Conservation (phyloP, 2,329 filamentous ascomycete genomes). For the Fusarium sp. region DNA sequence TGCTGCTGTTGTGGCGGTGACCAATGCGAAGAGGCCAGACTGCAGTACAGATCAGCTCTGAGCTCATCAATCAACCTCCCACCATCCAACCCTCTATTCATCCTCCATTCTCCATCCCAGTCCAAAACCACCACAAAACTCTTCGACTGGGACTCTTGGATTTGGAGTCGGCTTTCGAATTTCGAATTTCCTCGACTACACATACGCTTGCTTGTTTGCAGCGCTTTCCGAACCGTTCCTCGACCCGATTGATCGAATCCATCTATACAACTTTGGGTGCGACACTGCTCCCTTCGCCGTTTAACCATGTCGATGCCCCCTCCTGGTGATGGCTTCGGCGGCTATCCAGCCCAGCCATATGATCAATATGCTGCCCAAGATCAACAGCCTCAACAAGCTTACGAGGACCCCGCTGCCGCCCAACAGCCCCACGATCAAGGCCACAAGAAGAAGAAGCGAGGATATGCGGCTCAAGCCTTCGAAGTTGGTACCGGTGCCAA, state of each 20-base stretch:
- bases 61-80: slow-evolving; percentile 45
- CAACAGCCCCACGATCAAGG: slow-evolving; percentile 52
- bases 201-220: slow-evolving; percentile 24
- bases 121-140: slow-evolving; percentile 27
- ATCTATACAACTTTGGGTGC: slow-evolving; percentile 39
- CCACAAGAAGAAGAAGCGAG: slow-evolving; percentile 88
- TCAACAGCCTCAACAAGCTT: slow-evolving; percentile 58
- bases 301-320: slow-evolving; percentile 69
- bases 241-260: slow-evolving; percentile 33
- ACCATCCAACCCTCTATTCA: slow-evolving; percentile 16
- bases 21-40: slow-evolving; percentile 49
- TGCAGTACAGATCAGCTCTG: slow-evolving; percentile 40
- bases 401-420: slow-evolving; percentile 51
- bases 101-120: slow-evolving; percentile 35
- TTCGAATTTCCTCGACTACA: slow-evolving; percentile 6
- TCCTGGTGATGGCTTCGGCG: slow-evolving; percentile 61
- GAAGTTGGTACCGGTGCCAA: slow-evolving; percentile 92
- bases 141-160: slow-evolving; percentile 43
- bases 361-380: slow-evolving; percentile 60
- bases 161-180: slow-evolving; percentile 29
- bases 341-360: slow-evolving; percentile 51
- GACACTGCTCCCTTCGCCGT: slow-evolving; percentile 46
- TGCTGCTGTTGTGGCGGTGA: slow-evolving; percentile 45
- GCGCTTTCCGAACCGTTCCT: slow-evolving; percentile 16
- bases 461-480: slow-evolving; percentile 94